Evolutionary conservation across 2,329 filamentous ascomycete genomes (phyloP), one percentile per base, ranked within the genome.

Genomic region (Juglanconis juglandina): DNA sequence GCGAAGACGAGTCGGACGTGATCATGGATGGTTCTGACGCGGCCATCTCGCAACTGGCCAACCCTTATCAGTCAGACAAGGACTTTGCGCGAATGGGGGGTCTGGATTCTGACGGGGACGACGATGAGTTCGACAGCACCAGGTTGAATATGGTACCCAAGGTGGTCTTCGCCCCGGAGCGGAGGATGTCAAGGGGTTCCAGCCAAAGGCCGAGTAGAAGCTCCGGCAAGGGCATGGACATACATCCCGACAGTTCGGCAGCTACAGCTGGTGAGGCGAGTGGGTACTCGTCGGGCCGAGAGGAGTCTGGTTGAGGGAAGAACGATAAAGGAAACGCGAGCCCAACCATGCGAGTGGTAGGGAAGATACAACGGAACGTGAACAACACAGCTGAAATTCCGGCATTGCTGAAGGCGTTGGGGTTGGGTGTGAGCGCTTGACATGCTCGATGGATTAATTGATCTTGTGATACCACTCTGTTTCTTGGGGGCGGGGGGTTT

Each of bases 201-300:
- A 46, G n/a, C 14, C 42, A 17, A 11, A 34, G 37, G 10, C 44
- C 32, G 8, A 49, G 30, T 2, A 48, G 52, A n/a, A 50, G 37
- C 32, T 47, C 55, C 8, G 34, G 39, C 11, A 53, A 50, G 10
- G 51, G 41, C 1, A 13, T 44, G 7, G 60, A 65, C 3, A 63
- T 66, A 7, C 69, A 69, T 0, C 67, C 69, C 0, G 70, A 69
- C 5, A 78, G 74, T 37, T 79, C 77, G 3, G 70, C 69, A 7
- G 77, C 76, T 4, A 79, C 77, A 2, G 75, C 72, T 14, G 75
- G 70, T 4, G 68, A 70, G 1, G 70, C 70, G 60, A 79, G 77
- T 56, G 71, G 72, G 0, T 75, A 75, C 63, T 73, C 65, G 58
- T 77, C 70, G 49, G 74, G 74, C 33, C 66, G 68, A 10, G 71